Evolutionary conservation across 352 stramenopile genomes (phyloP).

Genomic region (Elongisporangium prolatum): DNA sequence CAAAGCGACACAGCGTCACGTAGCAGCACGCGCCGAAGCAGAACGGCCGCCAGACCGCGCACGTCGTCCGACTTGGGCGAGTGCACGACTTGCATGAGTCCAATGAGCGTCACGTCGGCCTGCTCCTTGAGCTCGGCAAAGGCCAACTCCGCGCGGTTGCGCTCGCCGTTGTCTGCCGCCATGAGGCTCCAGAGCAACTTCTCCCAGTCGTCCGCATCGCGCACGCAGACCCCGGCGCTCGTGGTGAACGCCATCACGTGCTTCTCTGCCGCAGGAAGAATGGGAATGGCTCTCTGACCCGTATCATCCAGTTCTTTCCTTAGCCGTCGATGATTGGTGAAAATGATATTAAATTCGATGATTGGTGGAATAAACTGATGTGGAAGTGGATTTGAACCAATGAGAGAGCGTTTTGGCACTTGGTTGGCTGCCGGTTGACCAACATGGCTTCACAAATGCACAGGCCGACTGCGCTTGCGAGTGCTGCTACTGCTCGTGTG

Average conservation of each 20-base stretch:
- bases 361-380: background rate
- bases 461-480: constrained; percentile 1
- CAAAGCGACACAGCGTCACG: constrained; percentile 77
- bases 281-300: constrained; percentile 1
- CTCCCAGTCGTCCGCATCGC: constrained; percentile 40
- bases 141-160: constrained; percentile 55
- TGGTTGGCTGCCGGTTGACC: background rate
- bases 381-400: constrained; percentile 1
- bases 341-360: background rate
- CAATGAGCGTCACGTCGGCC: constrained; percentile 50
- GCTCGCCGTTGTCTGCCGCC: constrained; percentile 62
- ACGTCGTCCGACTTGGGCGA: constrained; percentile 57
- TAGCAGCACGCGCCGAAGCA: constrained; percentile 71
- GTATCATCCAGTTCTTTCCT: constrained; percentile 1
- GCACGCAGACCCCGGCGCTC: constrained; percentile 1
- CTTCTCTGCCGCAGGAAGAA: background rate
- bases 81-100: constrained; percentile 55
- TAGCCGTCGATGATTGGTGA: background rate
- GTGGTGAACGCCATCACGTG: constrained; percentile 13
- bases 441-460: constrained; percentile 1
- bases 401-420: background rate
- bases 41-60: constrained; percentile 63
- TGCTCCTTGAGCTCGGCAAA: constrained; percentile 61
- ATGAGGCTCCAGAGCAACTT: constrained; percentile 69
- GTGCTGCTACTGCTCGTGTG: constrained; percentile 5